Evolutionary conservation across 2,329 filamentous ascomycete species (phyloP), one percentile per base, ranked within the genome.

Genomic region (Colletotrichum australisinense): DNA sequence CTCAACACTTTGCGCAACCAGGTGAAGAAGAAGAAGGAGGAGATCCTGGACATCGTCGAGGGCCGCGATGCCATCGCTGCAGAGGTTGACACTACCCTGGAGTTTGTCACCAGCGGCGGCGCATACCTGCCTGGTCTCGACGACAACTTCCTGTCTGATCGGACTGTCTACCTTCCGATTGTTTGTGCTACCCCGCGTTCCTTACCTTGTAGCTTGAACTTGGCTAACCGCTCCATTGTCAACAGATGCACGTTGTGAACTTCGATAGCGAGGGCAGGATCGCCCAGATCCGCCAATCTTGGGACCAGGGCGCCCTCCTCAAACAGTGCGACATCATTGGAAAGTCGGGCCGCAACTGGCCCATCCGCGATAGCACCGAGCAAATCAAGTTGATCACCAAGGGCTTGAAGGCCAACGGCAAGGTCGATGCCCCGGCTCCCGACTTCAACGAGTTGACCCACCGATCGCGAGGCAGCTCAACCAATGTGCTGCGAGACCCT

Each of bases 271-370:
- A 93, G 59, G 90, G 91, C 81, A 95, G 94, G 85, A 98, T 99
- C 80, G 83, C 89, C 73, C 94, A 97, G 82, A 94, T 98, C 76
- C 94, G 96, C 77, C 91, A 96, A 77, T 94, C 93, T 82, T 99
- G 97, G 97, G 97, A 99, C 82, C 97, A 99, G 83, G 95, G 92
- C 74, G 93, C 95, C 67, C 90, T 99, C 53, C 90, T 99, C 77
- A 98, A 97, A 86, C 93, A 97, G 83, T 89, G 98, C 76, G 95
- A 98, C 75, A 92, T 98, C 69, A 98, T 99, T 83, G 96, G 97
- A 79, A 93, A 92, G 80, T 93, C 93, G 67, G 94, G 94, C 69
- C 94, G 93, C 82, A 97, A 97, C 84, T 99, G 97, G 97, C 97
- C 97, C 67, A 97, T 99, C 80, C 91, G 92, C 77, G 95, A 98